Evolutionary conservation across 768 basidiomycete species (phyloP).

Genomic region (Podaxis sp.): DNA sequence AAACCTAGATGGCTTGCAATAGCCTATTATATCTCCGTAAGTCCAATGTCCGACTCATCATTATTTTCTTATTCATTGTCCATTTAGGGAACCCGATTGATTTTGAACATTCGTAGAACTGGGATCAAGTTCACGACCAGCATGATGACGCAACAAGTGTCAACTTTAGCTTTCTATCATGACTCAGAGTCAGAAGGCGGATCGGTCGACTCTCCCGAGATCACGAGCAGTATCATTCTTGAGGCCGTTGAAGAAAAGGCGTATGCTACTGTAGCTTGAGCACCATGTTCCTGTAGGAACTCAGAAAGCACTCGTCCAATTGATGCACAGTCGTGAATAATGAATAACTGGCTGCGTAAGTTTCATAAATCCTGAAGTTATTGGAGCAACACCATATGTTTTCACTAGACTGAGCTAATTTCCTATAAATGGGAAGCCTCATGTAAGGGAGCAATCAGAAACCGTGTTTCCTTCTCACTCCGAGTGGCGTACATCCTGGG

Average conservation of each 20-base stretch:
- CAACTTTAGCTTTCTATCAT: background rate
- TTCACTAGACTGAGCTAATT: too few species aligned
- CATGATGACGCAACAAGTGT: slow-evolving; percentile 6
- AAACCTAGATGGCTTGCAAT: slow-evolving; percentile 1
- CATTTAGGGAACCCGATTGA: slow-evolving; percentile 7
- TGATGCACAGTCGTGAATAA: too few species aligned
- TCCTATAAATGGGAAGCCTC: too few species aligned
- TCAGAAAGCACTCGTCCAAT: too few species aligned
- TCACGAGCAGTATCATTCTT: background rate
- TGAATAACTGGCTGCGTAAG: too few species aligned
- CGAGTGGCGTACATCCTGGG: too few species aligned
- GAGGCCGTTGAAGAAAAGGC: background rate
- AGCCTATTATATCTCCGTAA: slow-evolving; percentile 1
- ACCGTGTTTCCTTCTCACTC: too few species aligned
- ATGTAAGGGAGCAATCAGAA: too few species aligned
- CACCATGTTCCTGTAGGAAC: background rate
- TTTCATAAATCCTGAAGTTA: too few species aligned
- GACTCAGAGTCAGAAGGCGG: background rate
- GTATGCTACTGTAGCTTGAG: background rate
- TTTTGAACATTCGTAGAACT: slow-evolving; percentile 9
- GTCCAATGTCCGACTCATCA: background rate
- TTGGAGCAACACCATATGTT: too few species aligned
- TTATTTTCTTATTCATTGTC: background rate
- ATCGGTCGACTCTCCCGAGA: background rate
- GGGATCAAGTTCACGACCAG: background rate